Evolutionary conservation across 208 protist genomes (phyloP).

Genomic region (Trypanosoma brucei): DNA sequence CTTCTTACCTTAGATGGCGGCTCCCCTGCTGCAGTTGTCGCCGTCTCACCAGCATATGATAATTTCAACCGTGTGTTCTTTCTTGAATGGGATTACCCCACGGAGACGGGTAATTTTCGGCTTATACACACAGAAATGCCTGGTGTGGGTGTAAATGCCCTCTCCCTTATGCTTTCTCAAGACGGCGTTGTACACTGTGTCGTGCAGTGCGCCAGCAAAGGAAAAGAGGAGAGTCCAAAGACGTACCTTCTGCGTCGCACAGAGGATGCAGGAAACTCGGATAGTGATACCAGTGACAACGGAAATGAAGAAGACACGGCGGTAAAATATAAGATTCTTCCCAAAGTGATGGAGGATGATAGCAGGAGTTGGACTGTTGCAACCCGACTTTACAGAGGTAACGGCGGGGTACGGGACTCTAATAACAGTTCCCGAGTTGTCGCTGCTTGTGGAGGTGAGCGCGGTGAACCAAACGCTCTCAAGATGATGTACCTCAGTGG

Average conservation of each 20-base stretch:
- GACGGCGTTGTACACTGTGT: slow-evolving; percentile 49
- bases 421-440: slow-evolving; percentile 15
- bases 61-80: slow-evolving; percentile 18
- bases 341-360: slow-evolving; percentile 30
- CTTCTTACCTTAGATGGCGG: slow-evolving; percentile 16
- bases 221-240: neutral
- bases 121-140: slow-evolving; percentile 16
- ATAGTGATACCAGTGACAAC: slow-evolving; percentile 4
- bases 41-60: slow-evolving; percentile 19
- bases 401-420: neutral
- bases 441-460: slow-evolving; percentile 23
- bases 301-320: slow-evolving; percentile 1
- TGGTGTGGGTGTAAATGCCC: slow-evolving; percentile 19
- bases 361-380: slow-evolving; percentile 15
- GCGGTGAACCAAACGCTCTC: slow-evolving; percentile 16
- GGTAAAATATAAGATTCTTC: slow-evolving; percentile 46
- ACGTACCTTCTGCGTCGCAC: slow-evolving; percentile 44
- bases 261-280: neutral
- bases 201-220: slow-evolving; percentile 31
- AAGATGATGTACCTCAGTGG: slow-evolving; percentile 31
- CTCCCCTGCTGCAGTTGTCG: slow-evolving; percentile 17
- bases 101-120: slow-evolving; percentile 13
- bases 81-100: slow-evolving; percentile 24
- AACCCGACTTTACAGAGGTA: slow-evolving; percentile 9
- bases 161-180: slow-evolving; percentile 21